Conservation (phyloP, 345 rosid species). For the Salix viminalis region DNA sequence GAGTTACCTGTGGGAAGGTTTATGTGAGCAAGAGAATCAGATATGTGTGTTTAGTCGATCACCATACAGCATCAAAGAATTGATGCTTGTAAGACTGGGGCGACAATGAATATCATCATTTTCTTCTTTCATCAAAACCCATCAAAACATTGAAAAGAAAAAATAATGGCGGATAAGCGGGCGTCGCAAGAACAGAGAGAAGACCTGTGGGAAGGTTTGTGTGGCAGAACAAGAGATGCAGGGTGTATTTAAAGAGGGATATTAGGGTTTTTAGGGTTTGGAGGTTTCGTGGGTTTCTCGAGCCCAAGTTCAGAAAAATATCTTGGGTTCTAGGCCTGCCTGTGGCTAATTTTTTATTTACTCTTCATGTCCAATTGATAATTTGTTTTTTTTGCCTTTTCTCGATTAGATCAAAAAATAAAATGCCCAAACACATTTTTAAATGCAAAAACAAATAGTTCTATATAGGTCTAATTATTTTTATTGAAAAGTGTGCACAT, state of each 20-base stretch:
- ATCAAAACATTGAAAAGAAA: neutral
- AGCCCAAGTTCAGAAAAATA: neutral
- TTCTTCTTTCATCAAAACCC: neutral
- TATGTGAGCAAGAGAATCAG: constrained; percentile 1
- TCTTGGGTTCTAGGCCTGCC: neutral
- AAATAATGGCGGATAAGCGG: neutral
- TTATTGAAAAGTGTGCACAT: too few relatives aligned
- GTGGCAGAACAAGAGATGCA: neutral
- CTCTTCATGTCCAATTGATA: too few relatives aligned
- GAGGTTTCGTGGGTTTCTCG: neutral
- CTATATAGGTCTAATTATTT: too few relatives aligned
- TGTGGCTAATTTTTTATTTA: too few relatives aligned
- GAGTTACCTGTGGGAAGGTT: neutral
- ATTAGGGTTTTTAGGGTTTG: constrained; percentile 1
- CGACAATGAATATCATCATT: constrained; percentile 14
- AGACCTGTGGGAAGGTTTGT: neutral
- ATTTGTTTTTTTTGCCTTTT: too few relatives aligned
- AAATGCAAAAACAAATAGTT: too few relatives aligned
- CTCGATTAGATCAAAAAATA: too few relatives aligned
- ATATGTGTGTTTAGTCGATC: constrained; percentile 5
- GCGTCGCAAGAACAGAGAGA: neutral
- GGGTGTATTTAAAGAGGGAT: neutral
- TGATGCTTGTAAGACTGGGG: constrained; percentile 26
- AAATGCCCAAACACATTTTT: too few relatives aligned
- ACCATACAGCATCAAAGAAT: constrained; percentile 13